A percentile compares a stretch with the other conserved stretches of the same genome.
Conservation (phyloP, 768 basidiomycete genomes). For the Leccinum subgranulosum region DNA sequence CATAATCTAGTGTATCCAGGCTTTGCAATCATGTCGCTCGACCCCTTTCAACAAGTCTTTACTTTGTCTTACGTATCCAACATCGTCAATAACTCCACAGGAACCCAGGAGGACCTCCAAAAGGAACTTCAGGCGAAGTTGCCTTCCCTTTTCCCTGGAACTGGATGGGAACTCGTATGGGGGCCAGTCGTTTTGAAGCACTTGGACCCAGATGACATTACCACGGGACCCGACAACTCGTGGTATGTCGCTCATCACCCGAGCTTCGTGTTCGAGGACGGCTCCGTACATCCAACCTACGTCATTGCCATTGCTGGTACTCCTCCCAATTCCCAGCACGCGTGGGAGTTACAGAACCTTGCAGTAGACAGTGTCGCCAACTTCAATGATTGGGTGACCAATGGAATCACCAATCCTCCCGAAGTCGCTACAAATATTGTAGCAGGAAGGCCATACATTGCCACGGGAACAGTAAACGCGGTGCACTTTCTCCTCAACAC, state of each 20-base stretch:
- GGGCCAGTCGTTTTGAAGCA: constrained; percentile 12
- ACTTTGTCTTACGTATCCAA: not conserved
- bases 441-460: not conserved
- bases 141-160: not conserved
- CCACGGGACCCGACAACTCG: constrained; percentile 9
- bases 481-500: constrained; percentile 1
- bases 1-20: not conserved
- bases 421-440: not conserved
- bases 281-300: constrained; percentile 1
- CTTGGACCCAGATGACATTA: not conserved
- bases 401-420: not conserved
- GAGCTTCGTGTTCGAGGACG: not conserved
- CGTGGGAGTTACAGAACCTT: constrained; percentile 4
- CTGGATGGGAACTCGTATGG: constrained; percentile 9
- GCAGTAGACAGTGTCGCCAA: constrained; percentile 1
- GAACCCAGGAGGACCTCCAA: not conserved
- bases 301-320: constrained; percentile 13
- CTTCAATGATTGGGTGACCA: constrained; percentile 4
- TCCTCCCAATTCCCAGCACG: not conserved
- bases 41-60: not conserved
- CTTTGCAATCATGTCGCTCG: not conserved
- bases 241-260: constrained; percentile 12
- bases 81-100: not conserved
- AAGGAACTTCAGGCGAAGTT: not conserved
- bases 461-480: not conserved